Evolutionary conservation across 2,329 filamentous ascomycete genomes (phyloP).

Genomic region (Microdochium trichocladiopsis): DNA sequence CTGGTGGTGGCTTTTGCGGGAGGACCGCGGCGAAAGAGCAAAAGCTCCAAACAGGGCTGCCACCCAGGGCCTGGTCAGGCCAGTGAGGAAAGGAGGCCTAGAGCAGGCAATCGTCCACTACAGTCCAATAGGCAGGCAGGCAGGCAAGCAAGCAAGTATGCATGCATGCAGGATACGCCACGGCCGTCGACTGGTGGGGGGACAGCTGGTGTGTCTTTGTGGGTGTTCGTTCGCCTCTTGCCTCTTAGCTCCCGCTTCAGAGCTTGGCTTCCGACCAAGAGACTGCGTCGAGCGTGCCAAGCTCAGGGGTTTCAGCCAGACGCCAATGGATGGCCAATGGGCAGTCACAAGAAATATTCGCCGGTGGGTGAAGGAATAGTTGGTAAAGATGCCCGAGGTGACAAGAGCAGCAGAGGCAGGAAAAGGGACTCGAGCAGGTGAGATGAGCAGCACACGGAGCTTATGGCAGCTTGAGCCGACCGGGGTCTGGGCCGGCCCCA

Average conservation of each 20-base stretch:
- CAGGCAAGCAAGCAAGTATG: no score
- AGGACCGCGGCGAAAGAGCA: neutral
- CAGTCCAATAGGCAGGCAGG: no score
- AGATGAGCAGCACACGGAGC: neutral
- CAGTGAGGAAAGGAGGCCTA: neutral
- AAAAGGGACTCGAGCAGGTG: neutral
- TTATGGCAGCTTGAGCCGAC: neutral
- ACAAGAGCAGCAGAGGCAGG: neutral
- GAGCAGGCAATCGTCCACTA: neutral
- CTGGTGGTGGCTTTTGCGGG: neutral
- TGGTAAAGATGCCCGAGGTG: no score
- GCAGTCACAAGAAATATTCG: no score
- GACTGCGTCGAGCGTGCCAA: no score
- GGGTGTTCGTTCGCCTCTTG: no score
- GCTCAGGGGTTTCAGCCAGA: no score
- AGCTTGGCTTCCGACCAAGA: no score
- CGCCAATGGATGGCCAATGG: no score
- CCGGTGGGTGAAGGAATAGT: no score
- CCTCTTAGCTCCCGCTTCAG: no score
- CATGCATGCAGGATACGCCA: neutral
- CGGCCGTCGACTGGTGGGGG: neutral
- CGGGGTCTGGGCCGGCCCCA: neutral
- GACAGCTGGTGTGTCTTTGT: neutral
- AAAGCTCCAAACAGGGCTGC: neutral
- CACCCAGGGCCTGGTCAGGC: neutral